Evolutionary conservation across 2,329 filamentous ascomycete genomes (phyloP).

Genomic region (Trematosphaeria pertusa): DNA sequence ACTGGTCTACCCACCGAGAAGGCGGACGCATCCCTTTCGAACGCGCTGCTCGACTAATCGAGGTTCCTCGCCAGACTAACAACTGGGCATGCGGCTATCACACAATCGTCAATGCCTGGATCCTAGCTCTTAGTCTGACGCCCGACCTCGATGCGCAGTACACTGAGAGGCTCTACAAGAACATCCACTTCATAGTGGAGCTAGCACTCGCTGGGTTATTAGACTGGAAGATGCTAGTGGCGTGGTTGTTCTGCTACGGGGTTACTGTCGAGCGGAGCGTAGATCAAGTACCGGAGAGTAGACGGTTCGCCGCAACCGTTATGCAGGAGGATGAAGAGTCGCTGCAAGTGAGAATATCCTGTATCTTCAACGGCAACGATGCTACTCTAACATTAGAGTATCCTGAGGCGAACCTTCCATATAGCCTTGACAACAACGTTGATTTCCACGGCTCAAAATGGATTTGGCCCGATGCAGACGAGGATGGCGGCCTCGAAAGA

Average conservation of each 20-base stretch:
- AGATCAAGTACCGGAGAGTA: conserved; percentile 1
- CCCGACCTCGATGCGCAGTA: conserved; percentile 1
- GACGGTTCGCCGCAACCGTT: conserved; percentile 1
- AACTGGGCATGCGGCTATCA: conserved; percentile 21
- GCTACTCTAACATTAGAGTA: no score
- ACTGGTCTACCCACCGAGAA: conserved; percentile 11
- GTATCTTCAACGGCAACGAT: no score
- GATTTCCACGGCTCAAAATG: no score
- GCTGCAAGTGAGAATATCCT: no score
- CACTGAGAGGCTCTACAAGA: neutral
- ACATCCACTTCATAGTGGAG: conserved; percentile 2
- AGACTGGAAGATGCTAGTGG: conserved; percentile 16
- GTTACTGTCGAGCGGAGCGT: neutral
- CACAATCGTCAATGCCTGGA: conserved; percentile 33
- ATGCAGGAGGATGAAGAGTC: neutral
- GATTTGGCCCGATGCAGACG: no score
- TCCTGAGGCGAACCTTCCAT: no score
- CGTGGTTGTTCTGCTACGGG: conserved; percentile 8
- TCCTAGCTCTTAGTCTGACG: conserved; percentile 31
- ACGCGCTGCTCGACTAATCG: neutral
- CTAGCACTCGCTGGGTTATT: conserved; percentile 14
- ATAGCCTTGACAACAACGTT: no score
- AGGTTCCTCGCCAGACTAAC: neutral
- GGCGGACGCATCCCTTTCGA: neutral
- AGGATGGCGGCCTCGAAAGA: no score